Evolutionary conservation across 2,329 filamentous ascomycete genomes (phyloP).

Genomic region (Trichoderma harzianum): DNA sequence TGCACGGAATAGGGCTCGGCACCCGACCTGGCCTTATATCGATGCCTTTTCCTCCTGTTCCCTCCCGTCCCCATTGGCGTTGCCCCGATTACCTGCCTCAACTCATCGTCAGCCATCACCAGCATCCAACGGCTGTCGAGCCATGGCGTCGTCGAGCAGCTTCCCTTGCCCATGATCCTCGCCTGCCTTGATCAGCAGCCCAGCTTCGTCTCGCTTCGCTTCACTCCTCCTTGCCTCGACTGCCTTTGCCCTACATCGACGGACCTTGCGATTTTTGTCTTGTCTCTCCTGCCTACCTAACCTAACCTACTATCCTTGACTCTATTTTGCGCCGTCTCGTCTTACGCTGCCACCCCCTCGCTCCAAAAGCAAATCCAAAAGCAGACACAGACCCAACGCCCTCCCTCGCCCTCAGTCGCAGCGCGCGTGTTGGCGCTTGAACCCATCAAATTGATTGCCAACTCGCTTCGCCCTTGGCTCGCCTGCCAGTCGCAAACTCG

Average conservation of each 20-base stretch:
- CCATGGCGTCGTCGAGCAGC: constrained; percentile 9
- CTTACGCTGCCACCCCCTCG: background rate
- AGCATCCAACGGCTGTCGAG: background rate
- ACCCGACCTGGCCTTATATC: background rate
- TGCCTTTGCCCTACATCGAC: background rate
- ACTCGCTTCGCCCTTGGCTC: background rate
- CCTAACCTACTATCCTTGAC: background rate
- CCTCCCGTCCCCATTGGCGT: background rate
- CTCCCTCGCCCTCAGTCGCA: background rate
- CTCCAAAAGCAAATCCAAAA: background rate
- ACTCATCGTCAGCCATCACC: background rate
- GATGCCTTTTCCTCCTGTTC: background rate
- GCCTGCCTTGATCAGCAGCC: background rate
- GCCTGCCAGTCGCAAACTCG: background rate
- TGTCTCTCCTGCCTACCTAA: background rate
- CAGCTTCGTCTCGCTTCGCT: background rate
- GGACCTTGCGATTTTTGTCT: background rate
- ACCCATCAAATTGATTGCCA: background rate
- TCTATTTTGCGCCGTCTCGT: background rate
- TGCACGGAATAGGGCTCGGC: background rate
- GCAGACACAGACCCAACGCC: background rate
- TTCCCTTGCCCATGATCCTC: background rate
- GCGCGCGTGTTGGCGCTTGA: background rate
- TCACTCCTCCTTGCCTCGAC: background rate
- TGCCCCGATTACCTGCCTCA: background rate